Conservation (phyloP, 495 filamentous ascomycete species). For the Podospora comata region DNA sequence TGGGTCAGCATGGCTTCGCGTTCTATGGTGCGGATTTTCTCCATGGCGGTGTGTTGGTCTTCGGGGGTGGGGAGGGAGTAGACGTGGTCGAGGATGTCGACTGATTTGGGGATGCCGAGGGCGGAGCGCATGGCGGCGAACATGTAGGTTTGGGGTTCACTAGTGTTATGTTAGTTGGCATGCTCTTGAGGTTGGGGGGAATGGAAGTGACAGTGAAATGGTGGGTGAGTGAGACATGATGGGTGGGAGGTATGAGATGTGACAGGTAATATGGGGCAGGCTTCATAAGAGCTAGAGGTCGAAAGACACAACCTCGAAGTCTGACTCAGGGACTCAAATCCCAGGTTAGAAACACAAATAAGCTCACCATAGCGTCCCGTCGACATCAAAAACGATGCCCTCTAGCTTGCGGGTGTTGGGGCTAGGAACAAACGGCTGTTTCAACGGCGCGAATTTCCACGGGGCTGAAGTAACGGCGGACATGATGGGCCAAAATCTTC, state of each 20-base stretch:
- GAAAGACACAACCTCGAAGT: not conserved
- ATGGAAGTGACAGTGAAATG: not conserved
- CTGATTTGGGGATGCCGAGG: slow-evolving; percentile 60
- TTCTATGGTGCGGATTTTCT: slow-evolving; percentile 75
- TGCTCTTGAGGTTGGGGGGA: not conserved
- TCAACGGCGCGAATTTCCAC: slow-evolving; percentile 34
- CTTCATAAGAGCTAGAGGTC: not conserved
- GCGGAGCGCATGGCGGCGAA: slow-evolving; percentile 75
- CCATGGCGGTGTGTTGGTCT: slow-evolving; percentile 61
- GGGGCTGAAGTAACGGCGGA: slow-evolving; percentile 21
- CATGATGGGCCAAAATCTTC: slow-evolving; percentile 40
- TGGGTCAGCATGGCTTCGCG: slow-evolving; percentile 72
- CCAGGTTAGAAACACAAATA: not conserved
- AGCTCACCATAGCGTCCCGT: slow-evolving; percentile 86
- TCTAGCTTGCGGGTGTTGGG: slow-evolving; percentile 55
- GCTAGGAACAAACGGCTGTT: slow-evolving; percentile 19
- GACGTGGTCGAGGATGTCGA: slow-evolving; percentile 88
- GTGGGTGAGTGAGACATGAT: too few species aligned
- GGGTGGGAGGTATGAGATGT: too few species aligned
- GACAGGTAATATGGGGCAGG: not conserved
- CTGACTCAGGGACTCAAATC: too few species aligned
- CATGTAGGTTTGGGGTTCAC: slow-evolving; percentile 93
- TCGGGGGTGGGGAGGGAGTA: slow-evolving; percentile 60
- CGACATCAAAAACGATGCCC: slow-evolving; percentile 91
- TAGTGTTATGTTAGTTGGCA: slow-evolving; percentile 29